phyloP scores from a whole-genome alignment of 208 protist species.

The Angomonas deanei region DNA sequence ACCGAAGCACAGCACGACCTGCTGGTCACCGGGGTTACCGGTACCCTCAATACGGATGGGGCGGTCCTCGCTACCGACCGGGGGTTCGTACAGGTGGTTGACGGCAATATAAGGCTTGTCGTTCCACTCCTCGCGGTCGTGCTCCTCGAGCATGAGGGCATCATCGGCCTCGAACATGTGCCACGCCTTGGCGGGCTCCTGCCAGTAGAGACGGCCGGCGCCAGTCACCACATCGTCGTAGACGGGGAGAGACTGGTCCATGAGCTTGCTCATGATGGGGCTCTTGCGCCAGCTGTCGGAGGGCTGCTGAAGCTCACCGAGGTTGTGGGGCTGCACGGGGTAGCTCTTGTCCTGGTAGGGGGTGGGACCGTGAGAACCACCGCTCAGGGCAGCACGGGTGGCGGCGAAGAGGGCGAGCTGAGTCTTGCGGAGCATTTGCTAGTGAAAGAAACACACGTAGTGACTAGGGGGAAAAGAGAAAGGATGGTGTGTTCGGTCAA shows the following conservation, averaged over 20 bases:
- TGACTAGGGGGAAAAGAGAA: background rate
- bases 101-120: conserved; percentile 83
- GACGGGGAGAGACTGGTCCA: conserved; percentile 81
- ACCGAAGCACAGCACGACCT: conserved; percentile 83
- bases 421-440: conserved; percentile 70
- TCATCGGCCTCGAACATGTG: conserved; percentile 87
- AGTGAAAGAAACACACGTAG: conserved; percentile 7
- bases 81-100: conserved; percentile 88
- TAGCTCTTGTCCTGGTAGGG: conserved; percentile 84
- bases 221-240: conserved; percentile 86
- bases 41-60: conserved; percentile 80
- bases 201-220: conserved; percentile 76
- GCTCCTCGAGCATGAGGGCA: conserved; percentile 87
- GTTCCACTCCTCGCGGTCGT: conserved; percentile 90
- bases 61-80: conserved; percentile 82
- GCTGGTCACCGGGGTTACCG: conserved; percentile 80
- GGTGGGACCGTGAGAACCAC: conserved; percentile 43
- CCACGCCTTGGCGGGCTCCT: conserved; percentile 83
- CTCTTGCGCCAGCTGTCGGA: conserved; percentile 81
- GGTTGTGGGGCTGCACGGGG: conserved; percentile 75
- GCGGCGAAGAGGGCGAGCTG: conserved; percentile 55
- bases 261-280: conserved; percentile 85
- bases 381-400: conserved; percentile 53
- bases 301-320: conserved; percentile 74
- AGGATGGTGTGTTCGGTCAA: no score